Evolutionary conservation across 108 stramenopile genomes (phyloP).

Genomic region (Fragilariopsis cylindrus): DNA sequence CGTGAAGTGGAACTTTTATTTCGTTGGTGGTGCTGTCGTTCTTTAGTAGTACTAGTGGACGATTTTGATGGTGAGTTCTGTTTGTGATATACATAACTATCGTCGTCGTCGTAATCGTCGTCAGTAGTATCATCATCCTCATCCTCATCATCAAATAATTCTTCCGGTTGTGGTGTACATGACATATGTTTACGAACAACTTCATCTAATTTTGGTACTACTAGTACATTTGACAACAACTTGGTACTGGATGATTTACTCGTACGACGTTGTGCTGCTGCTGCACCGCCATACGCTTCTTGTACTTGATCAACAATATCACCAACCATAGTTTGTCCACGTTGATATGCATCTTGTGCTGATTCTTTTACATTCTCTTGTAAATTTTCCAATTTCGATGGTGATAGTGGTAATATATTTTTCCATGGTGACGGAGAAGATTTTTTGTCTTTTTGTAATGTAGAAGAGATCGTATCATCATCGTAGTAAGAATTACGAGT

Average conservation of each 20-base stretch:
- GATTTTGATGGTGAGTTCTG: not conserved
- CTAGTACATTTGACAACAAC: not conserved
- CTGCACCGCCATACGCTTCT: not conserved
- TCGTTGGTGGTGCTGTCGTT: no score
- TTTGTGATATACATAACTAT: not conserved
- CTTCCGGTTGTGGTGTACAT: not conserved
- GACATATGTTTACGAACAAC: constrained; percentile 4
- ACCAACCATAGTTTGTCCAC: constrained; percentile 11
- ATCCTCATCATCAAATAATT: not conserved
- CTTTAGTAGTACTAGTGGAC: no score
- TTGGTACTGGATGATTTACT: no score
- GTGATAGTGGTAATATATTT: not conserved
- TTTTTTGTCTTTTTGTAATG: not conserved
- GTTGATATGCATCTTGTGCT: constrained; percentile 7
- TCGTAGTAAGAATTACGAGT: no score
- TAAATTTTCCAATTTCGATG: not conserved
- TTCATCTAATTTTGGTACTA: not conserved
- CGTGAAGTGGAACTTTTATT: no score
- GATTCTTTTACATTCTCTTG: not conserved
- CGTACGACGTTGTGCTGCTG: no score
- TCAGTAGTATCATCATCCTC: not conserved
- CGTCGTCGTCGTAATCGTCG: not conserved
- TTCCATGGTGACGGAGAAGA: not conserved
- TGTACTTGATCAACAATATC: constrained; percentile 9
- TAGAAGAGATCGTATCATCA: no score